phyloP scores from a whole-genome alignment of 345 rosid genomes.

The Gossypium anomalum region DNA sequence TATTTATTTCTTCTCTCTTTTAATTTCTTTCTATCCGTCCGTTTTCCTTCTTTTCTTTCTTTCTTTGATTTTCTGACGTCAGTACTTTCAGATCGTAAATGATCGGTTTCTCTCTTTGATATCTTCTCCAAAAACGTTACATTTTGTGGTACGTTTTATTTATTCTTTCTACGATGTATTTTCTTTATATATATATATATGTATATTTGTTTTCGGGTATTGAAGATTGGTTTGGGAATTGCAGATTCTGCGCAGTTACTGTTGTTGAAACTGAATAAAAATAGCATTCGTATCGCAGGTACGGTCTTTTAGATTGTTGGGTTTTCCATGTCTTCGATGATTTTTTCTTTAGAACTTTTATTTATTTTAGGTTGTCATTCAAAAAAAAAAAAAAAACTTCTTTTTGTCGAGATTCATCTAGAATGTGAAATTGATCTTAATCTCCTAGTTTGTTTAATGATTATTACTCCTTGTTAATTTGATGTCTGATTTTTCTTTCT shows the following conservation, averaged over 20 bases:
- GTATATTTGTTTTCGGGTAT: not conserved
- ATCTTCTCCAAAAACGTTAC: not conserved
- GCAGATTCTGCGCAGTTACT: conserved; percentile 22
- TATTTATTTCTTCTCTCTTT: not conserved
- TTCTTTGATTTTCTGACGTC: not conserved
- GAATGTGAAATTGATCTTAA: not conserved
- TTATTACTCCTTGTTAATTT: not conserved
- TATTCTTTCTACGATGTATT: not conserved
- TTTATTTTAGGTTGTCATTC: not conserved
- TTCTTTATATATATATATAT: not conserved
- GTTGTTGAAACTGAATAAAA: conserved; percentile 15
- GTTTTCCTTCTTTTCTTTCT: not conserved
- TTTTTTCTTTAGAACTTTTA: not conserved
- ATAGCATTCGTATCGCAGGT: conserved; percentile 23
- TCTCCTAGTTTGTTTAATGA: not conserved
- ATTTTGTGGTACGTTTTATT: conserved; percentile 18
- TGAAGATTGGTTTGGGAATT: conserved; percentile 14
- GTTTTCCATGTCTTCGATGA: conserved; percentile 8
- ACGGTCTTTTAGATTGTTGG: conserved; percentile 11
- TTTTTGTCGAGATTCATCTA: not conserved
- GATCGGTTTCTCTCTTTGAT: conserved; percentile 24
- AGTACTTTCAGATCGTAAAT: conserved; percentile 28
- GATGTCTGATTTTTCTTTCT: not conserved
- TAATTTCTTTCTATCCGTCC: conserved; percentile 6
- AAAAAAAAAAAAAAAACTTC: not conserved